These are phyloP conservation scores for Ampelomyces quisqualis DNA, from an alignment of 2,329 filamentous ascomycete genomes.

Conservation along the genomic window DNA sequence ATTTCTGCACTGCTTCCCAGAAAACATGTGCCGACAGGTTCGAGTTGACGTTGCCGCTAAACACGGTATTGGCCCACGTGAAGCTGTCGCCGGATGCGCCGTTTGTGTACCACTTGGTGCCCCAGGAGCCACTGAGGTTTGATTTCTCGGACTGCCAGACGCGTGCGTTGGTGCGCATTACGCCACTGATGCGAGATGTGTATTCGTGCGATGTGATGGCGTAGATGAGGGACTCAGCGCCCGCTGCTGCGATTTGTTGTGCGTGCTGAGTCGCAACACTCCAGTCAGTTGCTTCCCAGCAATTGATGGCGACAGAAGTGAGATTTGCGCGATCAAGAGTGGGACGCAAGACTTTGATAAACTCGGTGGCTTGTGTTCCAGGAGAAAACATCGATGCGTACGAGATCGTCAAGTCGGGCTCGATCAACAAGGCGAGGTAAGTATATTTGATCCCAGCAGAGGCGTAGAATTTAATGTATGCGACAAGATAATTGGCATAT, in stretches of 20 bases:
- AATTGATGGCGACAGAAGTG: slow-evolving; percentile 44
- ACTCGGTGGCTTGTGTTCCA: slow-evolving; percentile 53
- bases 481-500: slow-evolving; percentile 52
- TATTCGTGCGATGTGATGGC: slow-evolving; percentile 50
- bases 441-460: slow-evolving; percentile 45
- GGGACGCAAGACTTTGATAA: slow-evolving; percentile 52
- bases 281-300: slow-evolving; percentile 52
- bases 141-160: slow-evolving; percentile 57
- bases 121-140: slow-evolving; percentile 46
- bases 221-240: slow-evolving; percentile 44
- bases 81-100: slow-evolving; percentile 55
- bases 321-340: slow-evolving; percentile 43
- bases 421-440: slow-evolving; percentile 50
- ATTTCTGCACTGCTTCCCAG: slow-evolving; percentile 53
- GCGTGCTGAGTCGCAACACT: slow-evolving; percentile 42
- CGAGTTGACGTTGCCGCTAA: slow-evolving; percentile 51
- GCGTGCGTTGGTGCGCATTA: slow-evolving; percentile 46
- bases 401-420: slow-evolving; percentile 45
- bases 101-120: slow-evolving; percentile 50
- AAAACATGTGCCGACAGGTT: slow-evolving; percentile 57
- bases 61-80: slow-evolving; percentile 59
- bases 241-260: slow-evolving; percentile 41
- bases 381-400: slow-evolving; percentile 53
- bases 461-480: slow-evolving; percentile 50
- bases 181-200: slow-evolving; percentile 43